Conservation (phyloP, 139 green algal species). For the Closterium sp. region DNA sequence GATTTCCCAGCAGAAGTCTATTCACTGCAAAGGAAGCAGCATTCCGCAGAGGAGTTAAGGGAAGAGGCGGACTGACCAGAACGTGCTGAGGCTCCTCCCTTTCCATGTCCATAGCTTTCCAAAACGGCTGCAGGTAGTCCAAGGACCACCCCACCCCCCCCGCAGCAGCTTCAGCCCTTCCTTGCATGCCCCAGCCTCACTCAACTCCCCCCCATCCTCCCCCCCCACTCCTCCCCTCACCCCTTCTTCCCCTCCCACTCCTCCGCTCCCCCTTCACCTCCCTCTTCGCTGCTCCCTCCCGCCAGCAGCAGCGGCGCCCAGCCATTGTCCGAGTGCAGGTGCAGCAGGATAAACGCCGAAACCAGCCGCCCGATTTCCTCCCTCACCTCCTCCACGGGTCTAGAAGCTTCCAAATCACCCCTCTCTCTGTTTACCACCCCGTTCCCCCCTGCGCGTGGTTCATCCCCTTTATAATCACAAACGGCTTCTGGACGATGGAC, state of each 20-base stretch:
- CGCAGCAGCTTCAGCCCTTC: not conserved
- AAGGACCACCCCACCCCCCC: not conserved
- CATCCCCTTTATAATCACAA: not conserved
- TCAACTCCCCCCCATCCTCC: too few relatives aligned
- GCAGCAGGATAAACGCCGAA: not conserved
- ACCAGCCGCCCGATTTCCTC: not conserved
- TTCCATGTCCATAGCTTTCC: not conserved
- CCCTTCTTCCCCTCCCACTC: not conserved
- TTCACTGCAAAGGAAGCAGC: too few relatives aligned
- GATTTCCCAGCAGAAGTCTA: too few relatives aligned
- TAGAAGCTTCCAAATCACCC: not conserved
- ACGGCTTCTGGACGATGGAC: not conserved
- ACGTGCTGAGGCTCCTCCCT: not conserved
- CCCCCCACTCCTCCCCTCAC: too few relatives aligned
- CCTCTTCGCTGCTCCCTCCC: not conserved
- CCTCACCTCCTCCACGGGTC: not conserved
- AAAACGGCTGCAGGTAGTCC: not conserved
- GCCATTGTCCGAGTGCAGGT: not conserved
- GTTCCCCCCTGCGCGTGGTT: not conserved
- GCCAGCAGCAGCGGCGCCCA: not conserved
- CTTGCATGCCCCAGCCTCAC: not conserved
- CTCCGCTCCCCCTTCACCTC: not conserved
- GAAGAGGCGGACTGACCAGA: not conserved
- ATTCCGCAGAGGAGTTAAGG: too few relatives aligned
- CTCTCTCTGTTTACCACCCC: not conserved